A percentile compares a stretch with the other conserved stretches of the same genome.
These are phyloP conservation scores for Umbelopsis vinacea DNA, from an alignment of 192 early-diverging fungal species.

Conservation along the genomic window DNA sequence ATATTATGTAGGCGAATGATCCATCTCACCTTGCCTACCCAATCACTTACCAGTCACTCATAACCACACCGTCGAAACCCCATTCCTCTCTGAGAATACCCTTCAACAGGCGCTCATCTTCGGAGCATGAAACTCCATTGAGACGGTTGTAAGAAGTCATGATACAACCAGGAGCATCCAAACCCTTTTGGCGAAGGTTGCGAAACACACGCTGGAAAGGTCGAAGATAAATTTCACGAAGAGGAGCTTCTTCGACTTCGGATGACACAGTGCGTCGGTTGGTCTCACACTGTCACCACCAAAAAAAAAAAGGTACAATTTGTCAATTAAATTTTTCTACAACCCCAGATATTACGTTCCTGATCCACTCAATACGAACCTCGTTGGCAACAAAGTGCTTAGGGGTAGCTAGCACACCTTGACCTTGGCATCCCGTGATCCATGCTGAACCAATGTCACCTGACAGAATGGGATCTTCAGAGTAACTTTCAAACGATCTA, in stretches of 20 bases:
- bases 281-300: not conserved
- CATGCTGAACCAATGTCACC: constrained; percentile 4
- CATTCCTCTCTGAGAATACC: constrained; percentile 30
- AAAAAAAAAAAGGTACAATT: not conserved
- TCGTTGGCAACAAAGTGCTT: constrained; percentile 16
- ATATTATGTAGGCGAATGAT: too few species aligned
- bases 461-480: constrained; percentile 1
- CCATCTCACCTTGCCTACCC: not conserved
- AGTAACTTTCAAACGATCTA: constrained; percentile 6
- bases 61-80: constrained; percentile 29
- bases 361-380: not conserved
- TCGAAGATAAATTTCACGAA: constrained; percentile 13
- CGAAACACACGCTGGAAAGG: constrained; percentile 21
- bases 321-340: not conserved
- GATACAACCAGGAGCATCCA: not conserved
- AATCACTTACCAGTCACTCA: constrained; percentile 24
- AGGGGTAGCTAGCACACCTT: constrained; percentile 1
- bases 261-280: not conserved
- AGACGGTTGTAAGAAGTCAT: constrained; percentile 14
- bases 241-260: constrained; percentile 5
- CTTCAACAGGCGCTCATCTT: constrained; percentile 19
- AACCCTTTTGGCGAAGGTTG: not conserved
- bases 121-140: constrained; percentile 23
- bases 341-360: too few species aligned
- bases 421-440: not conserved